phyloP scores from a whole-genome alignment of 202 grass and related monocot species.

The Musa balbisiana region DNA sequence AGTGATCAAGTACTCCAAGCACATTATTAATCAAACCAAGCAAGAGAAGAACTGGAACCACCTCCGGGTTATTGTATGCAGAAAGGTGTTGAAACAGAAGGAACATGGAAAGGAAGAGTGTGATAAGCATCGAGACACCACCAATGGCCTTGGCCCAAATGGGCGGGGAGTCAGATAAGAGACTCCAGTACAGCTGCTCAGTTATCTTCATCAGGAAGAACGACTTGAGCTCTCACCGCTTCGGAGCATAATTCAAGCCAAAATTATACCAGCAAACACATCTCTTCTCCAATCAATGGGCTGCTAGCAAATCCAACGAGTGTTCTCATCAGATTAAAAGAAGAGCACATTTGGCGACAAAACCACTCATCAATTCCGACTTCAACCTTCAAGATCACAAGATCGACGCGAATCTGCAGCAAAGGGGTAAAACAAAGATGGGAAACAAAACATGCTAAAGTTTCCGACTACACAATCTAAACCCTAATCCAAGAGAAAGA shows the following conservation, averaged over 20 bases:
- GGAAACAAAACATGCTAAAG: neutral
- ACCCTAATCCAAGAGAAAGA: too few species aligned
- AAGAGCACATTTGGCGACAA: neutral
- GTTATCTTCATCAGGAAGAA: constrained; percentile 32
- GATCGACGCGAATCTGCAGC: neutral
- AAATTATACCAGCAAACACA: neutral
- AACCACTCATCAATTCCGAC: neutral
- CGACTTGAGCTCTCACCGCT: neutral
- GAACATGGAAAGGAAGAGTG: constrained; percentile 62
- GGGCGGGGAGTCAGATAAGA: constrained; percentile 32
- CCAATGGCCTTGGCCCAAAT: constrained; percentile 49
- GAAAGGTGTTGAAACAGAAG: constrained; percentile 65
- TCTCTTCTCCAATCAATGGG: neutral
- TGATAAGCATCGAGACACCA: constrained; percentile 39
- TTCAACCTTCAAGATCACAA: neutral
- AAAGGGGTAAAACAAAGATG: too few species aligned
- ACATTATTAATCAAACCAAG: constrained; percentile 8
- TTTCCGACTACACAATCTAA: neutral
- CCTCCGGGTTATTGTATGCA: constrained; percentile 90
- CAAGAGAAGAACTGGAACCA: constrained; percentile 22
- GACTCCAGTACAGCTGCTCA: constrained; percentile 28
- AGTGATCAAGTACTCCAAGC: neutral
- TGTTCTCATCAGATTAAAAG: neutral
- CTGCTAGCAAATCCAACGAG: neutral
- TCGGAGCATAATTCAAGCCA: constrained; percentile 4